These are phyloP conservation scores for Quercus tomentella DNA, from an alignment of 331 rosid genomes.

Conservation along the genomic window DNA sequence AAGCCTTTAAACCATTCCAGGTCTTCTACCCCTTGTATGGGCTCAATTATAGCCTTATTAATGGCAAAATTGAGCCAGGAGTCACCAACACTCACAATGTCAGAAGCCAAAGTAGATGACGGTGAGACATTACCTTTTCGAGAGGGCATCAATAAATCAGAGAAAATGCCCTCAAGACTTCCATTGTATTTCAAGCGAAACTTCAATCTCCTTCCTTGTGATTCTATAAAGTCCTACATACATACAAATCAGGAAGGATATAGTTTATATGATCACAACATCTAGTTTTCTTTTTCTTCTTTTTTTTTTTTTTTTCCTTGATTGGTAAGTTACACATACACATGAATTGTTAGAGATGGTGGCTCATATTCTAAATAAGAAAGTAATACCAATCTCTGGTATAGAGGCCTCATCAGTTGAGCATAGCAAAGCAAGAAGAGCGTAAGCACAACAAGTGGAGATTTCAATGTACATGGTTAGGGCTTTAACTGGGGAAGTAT, in stretches of 20 bases:
- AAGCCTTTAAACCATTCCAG: conserved; percentile 86
- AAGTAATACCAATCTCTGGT: no score
- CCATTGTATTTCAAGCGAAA: conserved; percentile 54
- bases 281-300: no score
- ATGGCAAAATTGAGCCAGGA: conserved; percentile 84
- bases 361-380: no score
- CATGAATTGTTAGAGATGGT: no score
- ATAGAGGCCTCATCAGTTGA: no score
- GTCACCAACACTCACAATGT: conserved; percentile 78
- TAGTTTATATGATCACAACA: no score
- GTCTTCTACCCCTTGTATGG: conserved; percentile 68
- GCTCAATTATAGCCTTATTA: conserved; percentile 60
- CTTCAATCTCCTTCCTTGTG: conserved; percentile 75
- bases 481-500: no score
- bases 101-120: conserved; percentile 74
- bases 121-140: conserved; percentile 44
- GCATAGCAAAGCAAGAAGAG: no score
- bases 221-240: conserved; percentile 69
- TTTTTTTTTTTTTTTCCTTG: no score
- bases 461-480: no score
- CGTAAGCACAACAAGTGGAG: no score
- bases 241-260: not conserved
- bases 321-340: no score
- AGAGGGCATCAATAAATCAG: conserved; percentile 51
- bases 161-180: conserved; percentile 66